Evolutionary conservation across 805 yeast species (phyloP), one percentile per base, ranked within the genome.

Genomic region (Candida ulmi): DNA sequence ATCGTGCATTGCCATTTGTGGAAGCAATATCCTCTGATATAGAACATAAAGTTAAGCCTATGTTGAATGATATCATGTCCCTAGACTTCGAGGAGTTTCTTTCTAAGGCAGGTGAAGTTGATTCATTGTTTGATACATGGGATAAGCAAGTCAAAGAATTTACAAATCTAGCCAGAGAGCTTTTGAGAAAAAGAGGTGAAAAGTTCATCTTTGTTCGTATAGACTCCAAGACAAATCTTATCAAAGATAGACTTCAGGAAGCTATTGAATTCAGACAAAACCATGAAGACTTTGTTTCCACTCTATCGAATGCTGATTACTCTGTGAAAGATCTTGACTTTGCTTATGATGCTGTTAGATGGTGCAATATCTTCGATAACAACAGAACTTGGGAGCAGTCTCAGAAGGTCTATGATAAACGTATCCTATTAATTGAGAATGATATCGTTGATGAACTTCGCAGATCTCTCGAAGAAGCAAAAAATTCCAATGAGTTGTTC

Each of bases 181-280:
- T 84, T 3, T 66, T 85, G 30, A 67, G 96, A 46, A 84, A 80
- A 50, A 63, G 93, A 32, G 76, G 78, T 8, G 91, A 84, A 39
- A 79, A 78, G 43, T 82, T 83, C 52, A 70, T 82, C 12, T 72
- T 80, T 17, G 74, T 87, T 17, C 75, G 79, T 41, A 66, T 88
- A 9, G 65, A 64, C n/a, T 69, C 78, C 8, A 62, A 70, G 3
- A 56, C 74, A 1, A 50, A 46, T 1, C 54, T 45, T 13, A 39
- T 76, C 19, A 68, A 63, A 42, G 71, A 70, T 1, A 61, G 78
- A 24, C 37, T 82, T 1, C 63, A 58, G 1, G 64, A 66, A 25
- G 46, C 82, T 2, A 52, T 51, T 4, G 48, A 52, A 1, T 72
- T 87, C 47, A 66, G 90, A 44, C 41, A 48, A 0, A 65, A 69